Evolutionary conservation across 371 early-diverging fungal species (phyloP).

Genomic region (Capillidium heterosporum): DNA sequence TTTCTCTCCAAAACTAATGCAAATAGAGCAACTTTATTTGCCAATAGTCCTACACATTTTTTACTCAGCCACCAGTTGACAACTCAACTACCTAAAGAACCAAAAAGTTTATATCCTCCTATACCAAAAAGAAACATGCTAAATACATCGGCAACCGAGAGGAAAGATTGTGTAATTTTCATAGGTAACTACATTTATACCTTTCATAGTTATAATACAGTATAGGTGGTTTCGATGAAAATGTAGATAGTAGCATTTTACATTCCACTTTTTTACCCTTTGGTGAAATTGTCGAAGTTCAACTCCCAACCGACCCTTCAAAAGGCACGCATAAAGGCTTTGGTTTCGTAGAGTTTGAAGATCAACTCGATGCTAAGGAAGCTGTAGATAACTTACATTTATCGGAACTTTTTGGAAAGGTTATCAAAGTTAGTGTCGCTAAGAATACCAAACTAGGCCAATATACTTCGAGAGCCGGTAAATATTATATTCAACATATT

Average conservation of each 20-base stretch:
- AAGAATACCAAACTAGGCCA: slow-evolving; percentile 42
- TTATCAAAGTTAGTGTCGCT: slow-evolving; percentile 73
- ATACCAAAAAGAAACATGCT: not conserved
- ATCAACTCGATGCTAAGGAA: slow-evolving; percentile 58
- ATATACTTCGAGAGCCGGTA: slow-evolving; percentile 40
- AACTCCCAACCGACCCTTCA: slow-evolving; percentile 58
- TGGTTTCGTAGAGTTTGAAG: slow-evolving; percentile 88
- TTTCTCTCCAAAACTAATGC: too few relatives aligned
- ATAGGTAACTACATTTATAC: not conserved
- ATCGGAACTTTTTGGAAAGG: slow-evolving; percentile 71
- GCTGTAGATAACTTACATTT: slow-evolving; percentile 91
- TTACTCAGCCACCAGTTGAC: too few relatives aligned
- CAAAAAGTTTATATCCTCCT: too few relatives aligned
- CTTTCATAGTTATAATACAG: not conserved
- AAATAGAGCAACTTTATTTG: too few relatives aligned
- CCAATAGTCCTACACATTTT: too few relatives aligned
- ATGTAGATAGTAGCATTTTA: slow-evolving; percentile 54
- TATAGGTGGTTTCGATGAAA: slow-evolving; percentile 63
- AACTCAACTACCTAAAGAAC: too few relatives aligned
- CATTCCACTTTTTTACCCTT: slow-evolving; percentile 89
- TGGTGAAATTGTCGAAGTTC: slow-evolving; percentile 82
- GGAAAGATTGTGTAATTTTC: slow-evolving; percentile 2
- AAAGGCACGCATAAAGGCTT: slow-evolving; percentile 72
- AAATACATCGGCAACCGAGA: not conserved
- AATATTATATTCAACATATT: not conserved